Evolutionary conservation across 768 basidiomycete species (phyloP).

Genomic region (Kockovaella imperatae): DNA sequence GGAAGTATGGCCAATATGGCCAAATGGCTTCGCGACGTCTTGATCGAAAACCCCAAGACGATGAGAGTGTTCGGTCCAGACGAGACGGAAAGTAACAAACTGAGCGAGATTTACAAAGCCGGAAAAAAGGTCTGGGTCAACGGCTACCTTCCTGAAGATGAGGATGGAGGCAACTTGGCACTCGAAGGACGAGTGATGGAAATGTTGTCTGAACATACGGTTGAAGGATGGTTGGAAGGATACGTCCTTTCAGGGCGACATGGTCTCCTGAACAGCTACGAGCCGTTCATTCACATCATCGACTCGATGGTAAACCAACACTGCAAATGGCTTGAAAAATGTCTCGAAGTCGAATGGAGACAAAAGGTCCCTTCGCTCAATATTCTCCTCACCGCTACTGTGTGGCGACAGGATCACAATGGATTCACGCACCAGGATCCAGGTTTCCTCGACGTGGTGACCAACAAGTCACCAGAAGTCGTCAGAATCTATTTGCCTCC

Average conservation of each 20-base stretch:
- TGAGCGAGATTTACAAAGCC: slow-evolving; percentile 54
- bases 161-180: slow-evolving; percentile 23
- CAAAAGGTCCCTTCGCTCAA: slow-evolving; percentile 38
- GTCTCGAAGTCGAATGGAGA: slow-evolving; percentile 59
- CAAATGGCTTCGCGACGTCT: slow-evolving; percentile 28
- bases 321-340: slow-evolving; percentile 57
- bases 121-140: slow-evolving; percentile 56
- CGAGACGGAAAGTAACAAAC: slow-evolving; percentile 77
- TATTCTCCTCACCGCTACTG: slow-evolving; percentile 78
- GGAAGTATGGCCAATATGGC: slow-evolving; percentile 31
- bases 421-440: slow-evolving; percentile 71
- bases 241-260: slow-evolving; percentile 73
- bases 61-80: slow-evolving; percentile 46
- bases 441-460: slow-evolving; percentile 68
- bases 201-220: slow-evolving; percentile 52
- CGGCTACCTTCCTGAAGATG: slow-evolving; percentile 74
- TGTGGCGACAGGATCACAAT: slow-evolving; percentile 65
- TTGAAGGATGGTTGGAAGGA: slow-evolving; percentile 64
- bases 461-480: slow-evolving; percentile 57
- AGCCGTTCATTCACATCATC: slow-evolving; percentile 60
- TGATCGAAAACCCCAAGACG: slow-evolving; percentile 21
- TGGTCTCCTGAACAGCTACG: slow-evolving; percentile 79
- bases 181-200: slow-evolving; percentile 71
- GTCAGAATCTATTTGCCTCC: slow-evolving; percentile 57
- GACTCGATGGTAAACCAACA: slow-evolving; percentile 7